These are phyloP conservation scores for Wakefieldia striispora DNA, from an alignment of 768 basidiomycete genomes.

Conservation along the genomic window DNA sequence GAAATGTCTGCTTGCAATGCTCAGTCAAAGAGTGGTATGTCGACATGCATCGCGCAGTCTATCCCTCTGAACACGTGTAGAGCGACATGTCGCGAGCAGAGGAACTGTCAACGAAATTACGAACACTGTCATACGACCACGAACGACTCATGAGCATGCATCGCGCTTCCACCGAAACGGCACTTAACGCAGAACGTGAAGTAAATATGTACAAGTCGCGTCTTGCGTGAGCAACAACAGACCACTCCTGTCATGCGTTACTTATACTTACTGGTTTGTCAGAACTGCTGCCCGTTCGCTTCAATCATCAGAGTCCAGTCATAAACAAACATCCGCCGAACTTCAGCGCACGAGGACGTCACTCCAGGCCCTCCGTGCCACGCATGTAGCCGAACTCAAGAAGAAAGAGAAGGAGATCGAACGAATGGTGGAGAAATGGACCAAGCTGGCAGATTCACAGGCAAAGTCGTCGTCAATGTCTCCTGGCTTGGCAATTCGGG, in stretches of 20 bases:
- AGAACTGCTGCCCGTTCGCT: constrained; percentile 55
- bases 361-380: constrained; percentile 65
- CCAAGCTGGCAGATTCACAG: constrained; percentile 67
- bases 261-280: constrained; percentile 16
- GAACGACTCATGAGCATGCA: constrained; percentile 72
- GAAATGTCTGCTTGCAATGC: constrained; percentile 74
- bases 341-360: constrained; percentile 70
- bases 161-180: constrained; percentile 52
- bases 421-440: constrained; percentile 71
- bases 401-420: constrained; percentile 82
- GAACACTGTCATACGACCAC: constrained; percentile 78
- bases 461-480: constrained; percentile 48
- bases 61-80: constrained; percentile 33
- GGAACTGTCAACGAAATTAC: constrained; percentile 67
- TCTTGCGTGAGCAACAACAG: constrained; percentile 52
- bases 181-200: constrained; percentile 77
- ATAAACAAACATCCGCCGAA: constrained; percentile 69
- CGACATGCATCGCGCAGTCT: constrained; percentile 1
- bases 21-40: constrained; percentile 76
- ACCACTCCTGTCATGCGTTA: neutral
- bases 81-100: constrained; percentile 81
- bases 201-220: constrained; percentile 70
- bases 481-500: constrained; percentile 50
- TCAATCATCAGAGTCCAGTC: constrained; percentile 57
- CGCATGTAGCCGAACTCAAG: constrained; percentile 70